Percentiles rank a stretch among this genome's conserved stretches.
Conservation (phyloP, 768 basidiomycete genomes). For the Ramaria sp. region DNA sequence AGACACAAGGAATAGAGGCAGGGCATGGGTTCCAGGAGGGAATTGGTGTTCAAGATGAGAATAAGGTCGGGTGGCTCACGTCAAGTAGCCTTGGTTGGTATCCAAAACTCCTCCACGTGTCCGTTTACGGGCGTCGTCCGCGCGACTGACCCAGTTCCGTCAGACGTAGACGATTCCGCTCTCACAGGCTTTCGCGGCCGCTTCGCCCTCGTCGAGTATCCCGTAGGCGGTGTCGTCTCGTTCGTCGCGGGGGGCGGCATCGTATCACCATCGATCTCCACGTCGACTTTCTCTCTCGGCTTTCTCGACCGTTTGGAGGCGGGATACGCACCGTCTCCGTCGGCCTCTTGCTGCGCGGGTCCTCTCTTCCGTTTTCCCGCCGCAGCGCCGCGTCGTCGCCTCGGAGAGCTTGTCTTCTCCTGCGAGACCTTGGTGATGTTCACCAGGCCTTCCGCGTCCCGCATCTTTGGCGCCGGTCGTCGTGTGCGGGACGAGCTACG, state of each 20-base stretch:
- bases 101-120: conserved; percentile 8
- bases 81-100: conserved; percentile 5
- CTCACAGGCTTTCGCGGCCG: not conserved
- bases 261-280: conserved; percentile 1
- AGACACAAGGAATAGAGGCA: not conserved
- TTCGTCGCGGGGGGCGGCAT: conserved; percentile 1
- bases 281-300: not conserved
- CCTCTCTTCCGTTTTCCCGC: conserved; percentile 4
- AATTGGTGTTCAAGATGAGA: not conserved
- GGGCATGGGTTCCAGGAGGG: too few relatives aligned
- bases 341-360: not conserved
- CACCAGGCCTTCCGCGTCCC: conserved; percentile 29
- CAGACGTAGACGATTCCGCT: conserved; percentile 1
- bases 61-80: not conserved
- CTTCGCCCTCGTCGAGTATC: conserved; percentile 8
- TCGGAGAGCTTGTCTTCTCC: conserved; percentile 3
- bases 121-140: conserved; percentile 8
- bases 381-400: conserved; percentile 2
- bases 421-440: not conserved
- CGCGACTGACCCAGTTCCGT: conserved; percentile 5
- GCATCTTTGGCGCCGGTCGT: conserved; percentile 37
- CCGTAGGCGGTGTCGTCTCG: not conserved
- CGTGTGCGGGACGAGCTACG: conserved; percentile 37
- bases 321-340: conserved; percentile 6
- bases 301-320: conserved; percentile 1